phyloP scores from a whole-genome alignment of 78 protist species.

The Chrysochromulina parva region DNA sequence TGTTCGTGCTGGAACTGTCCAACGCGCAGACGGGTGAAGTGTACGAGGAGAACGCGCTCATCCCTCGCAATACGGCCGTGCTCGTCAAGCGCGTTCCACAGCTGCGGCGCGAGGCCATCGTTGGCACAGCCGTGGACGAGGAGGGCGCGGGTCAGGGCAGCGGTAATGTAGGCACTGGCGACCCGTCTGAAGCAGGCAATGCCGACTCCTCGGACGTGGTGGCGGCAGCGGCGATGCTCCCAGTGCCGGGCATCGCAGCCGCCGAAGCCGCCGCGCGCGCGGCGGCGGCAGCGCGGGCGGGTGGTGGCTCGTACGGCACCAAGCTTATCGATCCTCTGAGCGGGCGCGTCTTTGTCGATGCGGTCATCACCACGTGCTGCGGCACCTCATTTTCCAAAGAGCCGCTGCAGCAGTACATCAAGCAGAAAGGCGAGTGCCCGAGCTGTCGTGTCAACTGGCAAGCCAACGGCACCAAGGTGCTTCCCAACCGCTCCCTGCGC shows the following conservation, averaged over 20 bases:
- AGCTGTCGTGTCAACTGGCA: too few species aligned
- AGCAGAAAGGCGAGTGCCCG: too few species aligned
- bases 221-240: neutral
- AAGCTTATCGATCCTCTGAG: neutral
- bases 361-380: conserved; percentile 4
- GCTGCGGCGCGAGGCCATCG: neutral
- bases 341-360: neutral
- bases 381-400: neutral
- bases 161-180: too few species aligned
- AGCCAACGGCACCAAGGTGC: too few species aligned
- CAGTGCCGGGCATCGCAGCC: neutral
- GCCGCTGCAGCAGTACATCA: too few species aligned
- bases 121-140: neutral
- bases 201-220: neutral
- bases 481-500: too few species aligned
- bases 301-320: neutral
- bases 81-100: neutral
- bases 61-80: neutral
- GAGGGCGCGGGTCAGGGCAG: neutral
- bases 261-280: neutral
- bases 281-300: neutral
- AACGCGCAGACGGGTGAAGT: neutral
- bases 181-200: too few species aligned
- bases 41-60: neutral
- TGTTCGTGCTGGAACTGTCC: neutral